A percentile compares a stretch with the other conserved stretches of the same genome.
Conservation (phyloP, 192 early-diverging fungal species). For the Rhizophlyctis rosea region DNA sequence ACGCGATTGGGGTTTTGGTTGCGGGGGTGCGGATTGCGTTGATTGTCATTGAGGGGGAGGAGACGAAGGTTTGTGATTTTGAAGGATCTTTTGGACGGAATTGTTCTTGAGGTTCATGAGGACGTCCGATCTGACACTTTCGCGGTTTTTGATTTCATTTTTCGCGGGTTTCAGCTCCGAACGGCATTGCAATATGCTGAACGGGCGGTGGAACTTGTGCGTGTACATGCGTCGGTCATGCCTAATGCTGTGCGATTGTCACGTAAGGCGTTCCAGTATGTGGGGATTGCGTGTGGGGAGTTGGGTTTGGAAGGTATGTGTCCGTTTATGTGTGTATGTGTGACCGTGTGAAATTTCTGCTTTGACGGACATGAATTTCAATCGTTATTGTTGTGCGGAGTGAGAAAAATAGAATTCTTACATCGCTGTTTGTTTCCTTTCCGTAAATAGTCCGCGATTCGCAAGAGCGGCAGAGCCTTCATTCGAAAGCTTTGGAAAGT, state of each 20-base stretch:
- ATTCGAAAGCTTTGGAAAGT: constrained; percentile 27
- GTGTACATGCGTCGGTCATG: constrained; percentile 23
- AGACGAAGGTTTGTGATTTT: constrained; percentile 38
- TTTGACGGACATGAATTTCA: no score
- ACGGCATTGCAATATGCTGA: constrained; percentile 38
- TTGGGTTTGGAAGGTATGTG: constrained; percentile 30
- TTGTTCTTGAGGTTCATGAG: no score
- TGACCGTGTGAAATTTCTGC: no score
- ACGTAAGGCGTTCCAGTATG: constrained; percentile 25
- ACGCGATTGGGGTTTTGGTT: constrained; percentile 45
- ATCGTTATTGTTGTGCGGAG: no score
- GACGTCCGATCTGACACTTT: no score
- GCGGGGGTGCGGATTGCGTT: constrained; percentile 33
- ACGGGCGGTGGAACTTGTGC: constrained; percentile 36
- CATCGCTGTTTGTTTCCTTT: no score
- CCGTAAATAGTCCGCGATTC: constrained; percentile 29
- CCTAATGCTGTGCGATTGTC: constrained; percentile 13
- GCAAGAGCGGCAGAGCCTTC: constrained; percentile 21
- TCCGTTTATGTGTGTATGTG: background rate
- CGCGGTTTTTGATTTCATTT: no score
- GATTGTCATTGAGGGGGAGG: constrained; percentile 30
- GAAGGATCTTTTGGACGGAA: no score
- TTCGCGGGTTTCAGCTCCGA: constrained; percentile 13
- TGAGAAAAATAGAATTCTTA: no score
- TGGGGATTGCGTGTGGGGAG: constrained; percentile 46